Evolutionary conservation across 2,329 filamentous ascomycete genomes (phyloP).

Genomic region (Huntiella bhutanensis): DNA sequence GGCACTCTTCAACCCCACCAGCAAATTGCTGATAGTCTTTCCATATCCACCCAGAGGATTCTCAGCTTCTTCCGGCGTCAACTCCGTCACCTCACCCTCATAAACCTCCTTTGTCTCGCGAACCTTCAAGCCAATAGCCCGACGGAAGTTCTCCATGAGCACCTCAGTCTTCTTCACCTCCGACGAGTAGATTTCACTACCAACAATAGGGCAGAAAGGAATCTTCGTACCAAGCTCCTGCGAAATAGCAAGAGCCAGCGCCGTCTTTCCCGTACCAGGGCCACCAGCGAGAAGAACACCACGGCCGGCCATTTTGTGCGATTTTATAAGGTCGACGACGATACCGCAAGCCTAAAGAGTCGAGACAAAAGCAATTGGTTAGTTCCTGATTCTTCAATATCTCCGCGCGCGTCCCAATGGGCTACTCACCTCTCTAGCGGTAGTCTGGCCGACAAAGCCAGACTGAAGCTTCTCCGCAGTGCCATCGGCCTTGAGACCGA

Average conservation of each 20-base stretch:
- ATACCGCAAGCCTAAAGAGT: constrained; percentile 66
- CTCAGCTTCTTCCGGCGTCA: constrained; percentile 93
- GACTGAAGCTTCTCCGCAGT: constrained; percentile 59
- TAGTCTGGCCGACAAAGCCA: constrained; percentile 78
- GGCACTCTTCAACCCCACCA: constrained; percentile 87
- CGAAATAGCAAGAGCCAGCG: constrained; percentile 82
- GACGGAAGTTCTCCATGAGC: constrained; percentile 96
- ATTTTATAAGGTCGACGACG: constrained; percentile 84
- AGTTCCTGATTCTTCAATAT: neutral
- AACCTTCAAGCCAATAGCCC: constrained; percentile 89
- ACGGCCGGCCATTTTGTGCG: constrained; percentile 93
- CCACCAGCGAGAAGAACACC: constrained; percentile 87
- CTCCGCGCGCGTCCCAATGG: neutral
- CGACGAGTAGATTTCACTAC: constrained; percentile 91
- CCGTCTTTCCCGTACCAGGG: constrained; percentile 92
- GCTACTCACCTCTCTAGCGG: constrained; percentile 61
- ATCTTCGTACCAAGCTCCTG: constrained; percentile 97
- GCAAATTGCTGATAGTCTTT: constrained; percentile 86
- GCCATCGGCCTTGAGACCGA: constrained; percentile 74
- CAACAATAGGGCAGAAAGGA: constrained; percentile 93
- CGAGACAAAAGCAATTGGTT: neutral
- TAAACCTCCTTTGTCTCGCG: constrained; percentile 99
- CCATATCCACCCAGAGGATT: constrained; percentile 94
- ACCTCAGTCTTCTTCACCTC: constrained; percentile 99
- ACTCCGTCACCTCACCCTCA: constrained; percentile 93